Base-by-base conservation (phyloP, 1,139 yeast species). In the Maudiozyma humilis region DNA sequence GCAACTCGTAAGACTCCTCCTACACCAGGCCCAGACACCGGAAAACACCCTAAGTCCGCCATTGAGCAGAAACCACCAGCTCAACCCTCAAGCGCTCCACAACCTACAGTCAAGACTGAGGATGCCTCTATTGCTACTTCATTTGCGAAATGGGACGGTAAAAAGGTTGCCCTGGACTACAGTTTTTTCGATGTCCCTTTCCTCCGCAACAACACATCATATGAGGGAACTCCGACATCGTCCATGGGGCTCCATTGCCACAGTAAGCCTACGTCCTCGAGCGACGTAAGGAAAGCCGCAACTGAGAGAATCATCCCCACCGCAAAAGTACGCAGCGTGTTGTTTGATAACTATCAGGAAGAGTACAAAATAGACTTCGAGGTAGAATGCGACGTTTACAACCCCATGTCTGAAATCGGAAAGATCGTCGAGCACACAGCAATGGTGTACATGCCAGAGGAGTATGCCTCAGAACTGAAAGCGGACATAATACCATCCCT, bases 361-460 rank as follows among this genome's bases (percentile, higher is more conserved):
- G 54, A 53, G 13, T 67, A 62, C 44, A 48, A 48, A 8, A 42
- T 66, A 2, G 46, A 53, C 44, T 57, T 57, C 38, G 41, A 47
- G 2, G 48, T 45, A 43, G 51, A 55, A 43, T 41, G 51, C 53
- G 20, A 49, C 32, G 50, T 58, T 51, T 82, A 47, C 38, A 80
- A 84, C 55, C 91, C 95, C 3, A 67, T 83, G 50, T 73, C 71
- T 40, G 96, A 88, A 56, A 73, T 87, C 40, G 84, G 82, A 18
- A 75, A 70, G 44, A 56, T 68, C n/a, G 75, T 79, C 71, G 79
- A 75, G 47, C 55, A 73, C 39, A 62, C 70, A 13, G 70, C 78
- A 0, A 40, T 59, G 17, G 55, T 66, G 3, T 76, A 68, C 51
- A 64, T 78, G 19, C 79, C 81, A 0, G 57, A 61, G 30, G 59